Conservation (phyloP, 2,329 filamentous ascomycete genomes). For the Mycosphaerella arachidis region DNA sequence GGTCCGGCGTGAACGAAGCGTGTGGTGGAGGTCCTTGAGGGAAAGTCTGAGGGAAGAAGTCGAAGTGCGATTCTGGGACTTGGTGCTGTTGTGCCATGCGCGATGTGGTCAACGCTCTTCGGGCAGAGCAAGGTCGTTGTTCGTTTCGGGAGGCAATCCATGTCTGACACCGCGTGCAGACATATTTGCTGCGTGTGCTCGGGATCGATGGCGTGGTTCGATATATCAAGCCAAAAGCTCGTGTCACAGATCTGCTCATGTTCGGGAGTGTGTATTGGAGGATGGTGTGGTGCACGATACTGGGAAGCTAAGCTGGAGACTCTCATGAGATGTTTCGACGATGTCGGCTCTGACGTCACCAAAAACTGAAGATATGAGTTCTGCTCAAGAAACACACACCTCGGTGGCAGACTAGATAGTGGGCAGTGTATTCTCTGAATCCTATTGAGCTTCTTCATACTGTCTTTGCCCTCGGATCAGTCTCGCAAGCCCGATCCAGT, state of each 20-base stretch:
- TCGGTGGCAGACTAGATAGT: background rate
- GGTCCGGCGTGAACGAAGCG: conserved; percentile 71
- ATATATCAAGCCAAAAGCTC: background rate
- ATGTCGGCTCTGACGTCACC: no score
- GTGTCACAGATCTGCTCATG: background rate
- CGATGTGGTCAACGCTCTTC: background rate
- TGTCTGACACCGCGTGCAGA: background rate
- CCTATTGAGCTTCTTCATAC: background rate
- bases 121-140: background rate
- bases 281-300: background rate
- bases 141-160: background rate
- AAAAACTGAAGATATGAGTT: no score
- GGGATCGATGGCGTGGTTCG: background rate
- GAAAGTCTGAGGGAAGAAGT: conserved; percentile 78
- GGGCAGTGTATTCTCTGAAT: background rate
- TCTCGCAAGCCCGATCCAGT: background rate
- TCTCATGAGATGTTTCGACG: background rate
- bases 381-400: background rate
- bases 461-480: background rate
- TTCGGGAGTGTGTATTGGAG: background rate
- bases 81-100: background rate
- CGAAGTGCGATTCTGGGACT: conserved; percentile 58
- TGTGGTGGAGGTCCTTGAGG: conserved; percentile 70
- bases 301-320: background rate
- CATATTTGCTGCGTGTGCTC: background rate